phyloP scores from a whole-genome alignment of 2,329 filamentous ascomycete species.

The Lachnellula arida region DNA sequence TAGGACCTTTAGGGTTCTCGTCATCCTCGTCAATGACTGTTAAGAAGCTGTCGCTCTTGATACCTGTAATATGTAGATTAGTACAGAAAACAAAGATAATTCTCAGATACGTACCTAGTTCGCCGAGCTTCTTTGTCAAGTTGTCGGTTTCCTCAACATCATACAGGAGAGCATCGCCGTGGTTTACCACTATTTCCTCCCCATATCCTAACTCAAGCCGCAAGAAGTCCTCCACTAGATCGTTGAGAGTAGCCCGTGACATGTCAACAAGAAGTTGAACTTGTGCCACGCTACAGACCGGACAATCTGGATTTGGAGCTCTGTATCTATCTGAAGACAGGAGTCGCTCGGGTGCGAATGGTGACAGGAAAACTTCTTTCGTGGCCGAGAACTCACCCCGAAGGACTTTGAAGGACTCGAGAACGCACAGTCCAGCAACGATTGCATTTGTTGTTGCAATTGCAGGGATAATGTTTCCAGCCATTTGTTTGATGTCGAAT shows the following conservation, averaged over 20 bases:
- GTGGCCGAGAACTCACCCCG: slow-evolving; percentile 64
- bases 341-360: slow-evolving; percentile 53
- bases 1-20: slow-evolving; percentile 47
- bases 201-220: slow-evolving; percentile 68
- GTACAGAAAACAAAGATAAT: slow-evolving; percentile 2
- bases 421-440: slow-evolving; percentile 84
- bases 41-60: slow-evolving; percentile 70
- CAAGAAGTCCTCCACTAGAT: slow-evolving; percentile 74
- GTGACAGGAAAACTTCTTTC: slow-evolving; percentile 80
- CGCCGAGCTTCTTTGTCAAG: slow-evolving; percentile 69
- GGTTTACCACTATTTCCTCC: slow-evolving; percentile 75
- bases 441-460: slow-evolving; percentile 98
- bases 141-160: slow-evolving; percentile 88
- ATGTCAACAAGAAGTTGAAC: slow-evolving; percentile 64
- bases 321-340: slow-evolving; percentile 53
- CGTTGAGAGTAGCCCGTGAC: slow-evolving; percentile 66
- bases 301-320: slow-evolving; percentile 73
- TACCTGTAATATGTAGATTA: slow-evolving; percentile 42
- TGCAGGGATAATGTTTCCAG: slow-evolving; percentile 96
- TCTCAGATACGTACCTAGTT: slow-evolving; percentile 54
- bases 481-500: slow-evolving; percentile 99
- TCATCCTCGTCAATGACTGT: slow-evolving; percentile 82
- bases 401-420: slow-evolving; percentile 89
- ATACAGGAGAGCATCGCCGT: slow-evolving; percentile 73
- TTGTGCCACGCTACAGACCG: slow-evolving; percentile 74